Evolutionary conservation across 768 basidiomycete species (phyloP).

Genomic region (Phlegmacium glaucopus): DNA sequence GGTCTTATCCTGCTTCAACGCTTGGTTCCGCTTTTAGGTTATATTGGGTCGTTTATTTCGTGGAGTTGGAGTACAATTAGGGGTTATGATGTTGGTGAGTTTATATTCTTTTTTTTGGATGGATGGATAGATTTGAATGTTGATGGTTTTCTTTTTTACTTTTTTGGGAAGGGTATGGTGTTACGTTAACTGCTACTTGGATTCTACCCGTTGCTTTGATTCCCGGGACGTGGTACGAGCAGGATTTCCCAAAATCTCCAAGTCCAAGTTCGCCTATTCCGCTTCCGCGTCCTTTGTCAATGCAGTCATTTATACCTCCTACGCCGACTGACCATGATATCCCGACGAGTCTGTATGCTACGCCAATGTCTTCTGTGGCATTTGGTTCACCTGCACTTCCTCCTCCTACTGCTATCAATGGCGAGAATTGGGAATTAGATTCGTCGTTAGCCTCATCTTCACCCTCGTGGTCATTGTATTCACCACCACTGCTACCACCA

Average conservation of each 20-base stretch:
- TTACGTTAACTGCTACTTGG: conserved; percentile 81
- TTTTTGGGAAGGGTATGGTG: conserved; percentile 53
- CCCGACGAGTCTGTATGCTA: too few relatives aligned
- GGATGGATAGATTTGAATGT: too few relatives aligned
- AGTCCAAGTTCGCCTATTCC: conserved; percentile 9
- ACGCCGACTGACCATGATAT: background rate
- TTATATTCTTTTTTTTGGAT: too few relatives aligned
- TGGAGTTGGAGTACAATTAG: conserved; percentile 78
- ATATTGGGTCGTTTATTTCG: conserved; percentile 73
- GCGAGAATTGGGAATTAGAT: too few relatives aligned
- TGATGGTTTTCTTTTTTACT: background rate
- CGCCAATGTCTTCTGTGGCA: too few relatives aligned
- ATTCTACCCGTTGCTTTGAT: conserved; percentile 72
- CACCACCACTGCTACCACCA: too few relatives aligned
- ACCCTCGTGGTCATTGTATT: too few relatives aligned
- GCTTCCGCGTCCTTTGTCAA: conserved; percentile 8
- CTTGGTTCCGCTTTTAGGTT: conserved; percentile 66
- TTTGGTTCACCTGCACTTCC: too few relatives aligned
- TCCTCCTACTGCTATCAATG: too few relatives aligned
- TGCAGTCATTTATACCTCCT: background rate
- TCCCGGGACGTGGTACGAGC: conserved; percentile 61
- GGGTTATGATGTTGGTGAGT: conserved; percentile 69
- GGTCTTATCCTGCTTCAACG: conserved; percentile 57
- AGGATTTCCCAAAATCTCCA: conserved; percentile 26
- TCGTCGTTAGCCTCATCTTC: too few relatives aligned